These are phyloP conservation scores for Wallemia mellicola DNA, from an alignment of 1,284 basidiomycete species.

Conservation along the genomic window DNA sequence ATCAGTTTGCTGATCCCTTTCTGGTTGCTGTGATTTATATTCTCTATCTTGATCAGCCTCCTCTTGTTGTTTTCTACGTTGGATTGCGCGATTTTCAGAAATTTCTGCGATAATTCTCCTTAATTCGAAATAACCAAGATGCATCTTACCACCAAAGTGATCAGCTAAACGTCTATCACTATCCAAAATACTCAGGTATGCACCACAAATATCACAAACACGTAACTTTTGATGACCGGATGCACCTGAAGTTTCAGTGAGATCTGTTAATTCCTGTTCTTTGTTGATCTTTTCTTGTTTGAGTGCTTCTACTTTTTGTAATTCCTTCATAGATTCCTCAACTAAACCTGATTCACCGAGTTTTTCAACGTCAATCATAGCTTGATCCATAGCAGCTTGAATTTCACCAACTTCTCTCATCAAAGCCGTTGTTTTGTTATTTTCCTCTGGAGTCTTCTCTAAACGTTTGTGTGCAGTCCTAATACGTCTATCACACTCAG, in stretches of 20 bases:
- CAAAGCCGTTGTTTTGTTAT: conserved; percentile 91
- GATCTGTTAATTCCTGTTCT: conserved; percentile 82
- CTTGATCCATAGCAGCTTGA: conserved; percentile 88
- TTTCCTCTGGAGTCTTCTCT: conserved; percentile 98
- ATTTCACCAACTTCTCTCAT: conserved; percentile 99
- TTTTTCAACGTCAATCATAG: conserved; percentile 88
- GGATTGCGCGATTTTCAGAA: conserved; percentile 56
- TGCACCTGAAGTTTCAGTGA: conserved; percentile 92
- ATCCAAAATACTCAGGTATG: conserved; percentile 87
- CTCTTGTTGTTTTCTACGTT: conserved; percentile 21
- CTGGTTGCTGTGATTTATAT: not conserved
- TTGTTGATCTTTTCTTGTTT: conserved; percentile 90
- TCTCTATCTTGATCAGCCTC: not conserved
- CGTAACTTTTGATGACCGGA: conserved; percentile 96
- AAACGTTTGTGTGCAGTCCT: conserved; percentile 69
- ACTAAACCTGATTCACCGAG: conserved; percentile 94
- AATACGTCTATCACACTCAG: conserved; percentile 92
- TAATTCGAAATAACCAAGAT: conserved; percentile 89
- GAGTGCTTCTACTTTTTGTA: conserved; percentile 86
- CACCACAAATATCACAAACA: conserved; percentile 97
- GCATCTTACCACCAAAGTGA: conserved; percentile 99
- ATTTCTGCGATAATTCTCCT: conserved; percentile 74
- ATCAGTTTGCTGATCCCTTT: not conserved
- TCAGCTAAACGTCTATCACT: conserved; percentile 95
- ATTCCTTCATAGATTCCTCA: conserved; percentile 89